These are phyloP conservation scores for Colletotrichum orbiculare DNA, from an alignment of 2,329 filamentous ascomycete genomes.

Conservation along the genomic window DNA sequence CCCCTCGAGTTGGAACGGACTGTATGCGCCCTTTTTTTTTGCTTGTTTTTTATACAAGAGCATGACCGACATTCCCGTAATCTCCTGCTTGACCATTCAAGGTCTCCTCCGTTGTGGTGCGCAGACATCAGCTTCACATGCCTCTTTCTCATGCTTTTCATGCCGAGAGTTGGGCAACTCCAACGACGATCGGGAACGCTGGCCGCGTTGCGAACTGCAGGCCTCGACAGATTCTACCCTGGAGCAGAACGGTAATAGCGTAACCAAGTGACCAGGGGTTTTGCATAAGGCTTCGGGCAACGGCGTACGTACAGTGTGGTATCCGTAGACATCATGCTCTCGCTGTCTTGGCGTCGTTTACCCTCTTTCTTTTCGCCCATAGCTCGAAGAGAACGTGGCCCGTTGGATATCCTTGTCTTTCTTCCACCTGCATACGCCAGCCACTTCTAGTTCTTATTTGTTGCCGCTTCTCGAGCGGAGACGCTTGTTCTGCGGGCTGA, in stretches of 20 bases:
- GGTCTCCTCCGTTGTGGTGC: neutral
- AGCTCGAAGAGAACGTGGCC: neutral
- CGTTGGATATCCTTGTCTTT: neutral
- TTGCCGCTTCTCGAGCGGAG: neutral
- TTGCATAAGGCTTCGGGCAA: conserved; percentile 21
- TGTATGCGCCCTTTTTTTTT: neutral
- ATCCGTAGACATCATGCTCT: too few relatives aligned
- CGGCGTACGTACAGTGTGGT: neutral
- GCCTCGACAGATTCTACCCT: neutral
- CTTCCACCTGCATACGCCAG: neutral
- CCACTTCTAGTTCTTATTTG: neutral
- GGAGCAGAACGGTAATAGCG: conserved; percentile 19
- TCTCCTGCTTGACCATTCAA: neutral
- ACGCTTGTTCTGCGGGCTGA: neutral
- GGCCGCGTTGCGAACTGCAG: neutral
- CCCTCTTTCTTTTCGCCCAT: neutral
- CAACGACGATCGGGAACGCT: neutral
- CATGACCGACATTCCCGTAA: conserved; percentile 3
- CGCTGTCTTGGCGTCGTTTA: too few relatives aligned
- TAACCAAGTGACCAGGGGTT: conserved; percentile 8
- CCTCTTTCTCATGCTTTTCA: neutral
- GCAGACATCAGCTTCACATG: conserved; percentile 14
- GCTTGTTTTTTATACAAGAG: neutral
- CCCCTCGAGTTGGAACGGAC: neutral
- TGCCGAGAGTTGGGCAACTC: conserved; percentile 11